Base-by-base conservation (phyloP, 2,329 filamentous ascomycete genomes). In the Stromatinia cepivora region DNA sequence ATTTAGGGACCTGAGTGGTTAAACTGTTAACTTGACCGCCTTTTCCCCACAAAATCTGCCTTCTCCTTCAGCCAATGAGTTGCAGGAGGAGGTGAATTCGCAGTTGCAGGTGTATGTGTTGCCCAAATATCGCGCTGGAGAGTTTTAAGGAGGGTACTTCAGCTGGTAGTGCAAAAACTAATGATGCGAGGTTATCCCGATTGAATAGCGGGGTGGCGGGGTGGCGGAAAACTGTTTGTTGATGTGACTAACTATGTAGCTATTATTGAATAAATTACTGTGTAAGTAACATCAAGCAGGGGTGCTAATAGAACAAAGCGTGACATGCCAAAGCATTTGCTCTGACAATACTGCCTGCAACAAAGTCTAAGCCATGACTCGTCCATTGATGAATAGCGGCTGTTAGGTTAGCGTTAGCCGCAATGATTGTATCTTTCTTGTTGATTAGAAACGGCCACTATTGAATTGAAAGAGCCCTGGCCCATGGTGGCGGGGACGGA, bases 391-490 rank as follows among this genome's bases (percentile, higher is more conserved):
- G 1, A 31, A 20, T 45, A 48, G 58, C 58, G 58, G 34, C 25
- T 50, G 59, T 45, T 22, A n/a, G 3, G n/a, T 63, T 63, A 39
- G 59, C 59, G n/a, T 63, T 63, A 25, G 59, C 59, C 45, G 59
- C 45, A 50, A 50, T 50, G 45, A 63, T 34, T 48, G 25, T 48
- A 48, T 45, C 58, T 39, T 52, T 39, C 46, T 39, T 39, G 34
- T 52, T 64, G 45, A 52, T 50, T 63, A 52, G 59, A 63, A 63
- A 63, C 59, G 45, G 59, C 59, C 59, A 64, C 61, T 53, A 64
- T 52, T 34, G 48, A 10, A 52, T 9, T 4, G 31, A 39, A 39
- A 42, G 22, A 28, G 61, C 31, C n/a, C 15, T 39, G 31, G 7
- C n/a, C 46, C 46, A 64, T 39, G 5, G 20, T n/a, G 39, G 46